Percentiles rank a stretch among this genome's conserved stretches.
phyloP scores from a whole-genome alignment of 805 yeast species.

The Yamadazyma laniorum region DNA sequence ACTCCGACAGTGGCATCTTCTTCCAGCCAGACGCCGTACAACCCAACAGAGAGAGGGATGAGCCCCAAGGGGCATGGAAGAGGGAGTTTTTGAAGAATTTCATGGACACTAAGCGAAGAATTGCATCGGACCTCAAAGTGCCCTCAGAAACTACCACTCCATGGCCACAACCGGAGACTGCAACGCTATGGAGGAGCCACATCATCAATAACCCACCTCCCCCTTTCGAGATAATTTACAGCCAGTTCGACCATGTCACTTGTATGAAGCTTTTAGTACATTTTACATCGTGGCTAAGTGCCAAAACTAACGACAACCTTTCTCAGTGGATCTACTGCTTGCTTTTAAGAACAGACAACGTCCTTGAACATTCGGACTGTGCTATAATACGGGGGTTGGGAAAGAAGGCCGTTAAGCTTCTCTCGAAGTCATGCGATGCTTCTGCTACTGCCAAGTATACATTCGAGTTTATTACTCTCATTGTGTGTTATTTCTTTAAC shows the following conservation, averaged over 20 bases:
- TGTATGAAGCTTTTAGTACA: constrained; percentile 33
- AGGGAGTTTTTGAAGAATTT: constrained; percentile 9
- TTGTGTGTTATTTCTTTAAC: constrained; percentile 34
- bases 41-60: too few relatives aligned
- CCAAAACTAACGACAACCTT: constrained; percentile 22
- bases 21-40: background rate
- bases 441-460: constrained; percentile 21
- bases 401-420: constrained; percentile 34
- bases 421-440: background rate
- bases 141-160: too few relatives aligned
- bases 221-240: constrained; percentile 16
- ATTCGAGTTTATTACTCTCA: constrained; percentile 28
- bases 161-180: constrained; percentile 21
- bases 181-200: constrained; percentile 31
- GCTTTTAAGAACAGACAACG: constrained; percentile 34
- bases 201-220: constrained; percentile 32
- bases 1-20: background rate
- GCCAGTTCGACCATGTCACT: constrained; percentile 28
- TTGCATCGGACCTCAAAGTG: background rate
- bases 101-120: background rate
- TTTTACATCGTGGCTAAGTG: constrained; percentile 39
- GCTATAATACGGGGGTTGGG: constrained; percentile 37
- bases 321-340: constrained; percentile 37
- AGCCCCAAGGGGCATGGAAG: constrained; percentile 9
- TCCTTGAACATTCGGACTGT: constrained; percentile 31